Conservation (phyloP, 1,284 basidiomycete species). For the Neolentinus lepideus region DNA sequence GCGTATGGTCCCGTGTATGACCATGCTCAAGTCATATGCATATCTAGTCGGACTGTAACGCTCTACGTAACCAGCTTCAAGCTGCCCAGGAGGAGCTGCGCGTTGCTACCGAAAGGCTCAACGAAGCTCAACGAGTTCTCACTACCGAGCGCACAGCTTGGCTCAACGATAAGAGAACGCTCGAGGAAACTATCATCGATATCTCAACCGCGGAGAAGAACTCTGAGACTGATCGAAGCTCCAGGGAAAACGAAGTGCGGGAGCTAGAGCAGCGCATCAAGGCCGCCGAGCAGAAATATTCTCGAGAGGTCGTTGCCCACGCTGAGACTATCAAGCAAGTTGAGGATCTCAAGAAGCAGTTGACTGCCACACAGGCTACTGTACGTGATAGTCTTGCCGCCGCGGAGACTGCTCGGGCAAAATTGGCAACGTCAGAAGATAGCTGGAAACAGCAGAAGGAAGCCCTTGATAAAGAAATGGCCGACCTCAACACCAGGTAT, state of each 20-base stretch:
- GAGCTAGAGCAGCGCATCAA: conserved; percentile 66
- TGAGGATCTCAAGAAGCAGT: conserved; percentile 57
- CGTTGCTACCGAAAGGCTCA: conserved; percentile 41
- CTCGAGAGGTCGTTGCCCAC: conserved; percentile 75
- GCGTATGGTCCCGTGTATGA: background rate
- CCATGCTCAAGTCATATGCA: conserved; percentile 5
- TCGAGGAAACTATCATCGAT: conserved; percentile 74
- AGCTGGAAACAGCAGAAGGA: conserved; percentile 81
- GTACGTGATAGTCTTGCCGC: conserved; percentile 51
- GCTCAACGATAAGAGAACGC: conserved; percentile 69
- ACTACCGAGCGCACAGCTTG: conserved; percentile 63
- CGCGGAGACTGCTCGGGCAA: conserved; percentile 70
- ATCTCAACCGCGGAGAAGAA: conserved; percentile 62
- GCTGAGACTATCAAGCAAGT: conserved; percentile 76
- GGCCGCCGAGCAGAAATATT: conserved; percentile 77
- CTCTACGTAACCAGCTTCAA: conserved; percentile 57
- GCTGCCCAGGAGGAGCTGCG: conserved; percentile 50
- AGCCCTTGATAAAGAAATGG: conserved; percentile 69
- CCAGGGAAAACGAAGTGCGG: conserved; percentile 58
- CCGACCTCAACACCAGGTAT: conserved; percentile 64
- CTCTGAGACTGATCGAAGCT: conserved; percentile 53
- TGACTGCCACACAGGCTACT: conserved; percentile 41
- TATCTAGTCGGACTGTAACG: conserved; percentile 56
- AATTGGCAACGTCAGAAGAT: conserved; percentile 58
- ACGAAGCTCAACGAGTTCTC: conserved; percentile 55